These are phyloP conservation scores for Aspergillus sp. DNA, from an alignment of 2,329 filamentous ascomycete species.

Conservation along the genomic window DNA sequence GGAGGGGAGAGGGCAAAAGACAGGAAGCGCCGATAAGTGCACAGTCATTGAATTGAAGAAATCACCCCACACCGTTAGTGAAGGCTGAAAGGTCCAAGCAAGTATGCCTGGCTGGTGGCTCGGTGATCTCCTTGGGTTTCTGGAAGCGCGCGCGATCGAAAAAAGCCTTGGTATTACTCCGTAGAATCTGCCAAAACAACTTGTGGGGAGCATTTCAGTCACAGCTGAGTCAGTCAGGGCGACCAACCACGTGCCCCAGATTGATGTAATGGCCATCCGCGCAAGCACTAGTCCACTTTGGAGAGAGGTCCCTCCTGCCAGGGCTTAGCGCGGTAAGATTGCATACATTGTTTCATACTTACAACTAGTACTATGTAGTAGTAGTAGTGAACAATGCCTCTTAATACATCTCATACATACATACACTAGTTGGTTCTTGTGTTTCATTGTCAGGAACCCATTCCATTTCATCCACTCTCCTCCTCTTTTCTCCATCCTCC, in stretches of 20 bases:
- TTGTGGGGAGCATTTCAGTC: neutral
- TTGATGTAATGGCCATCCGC: neutral
- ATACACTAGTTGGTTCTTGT: no score
- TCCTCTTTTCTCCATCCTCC: neutral
- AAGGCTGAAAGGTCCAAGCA: neutral
- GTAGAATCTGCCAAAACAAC: neutral
- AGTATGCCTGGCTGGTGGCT: neutral
- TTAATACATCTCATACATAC: no score
- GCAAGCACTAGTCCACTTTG: neutral
- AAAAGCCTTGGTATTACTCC: neutral
- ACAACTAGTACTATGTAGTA: no score
- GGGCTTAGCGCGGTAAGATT: neutral
- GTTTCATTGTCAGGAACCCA: neutral
- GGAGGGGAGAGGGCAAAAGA: neutral
- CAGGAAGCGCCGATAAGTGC: neutral
- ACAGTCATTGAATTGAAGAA: neutral
- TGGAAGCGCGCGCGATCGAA: neutral
- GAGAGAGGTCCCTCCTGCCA: neutral
- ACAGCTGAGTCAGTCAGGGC: conserved; percentile 1
- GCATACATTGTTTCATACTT: neutral
- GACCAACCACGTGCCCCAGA: neutral
- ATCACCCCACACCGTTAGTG: neutral
- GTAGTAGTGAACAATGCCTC: no score
- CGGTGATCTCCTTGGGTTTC: neutral
- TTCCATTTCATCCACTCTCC: neutral